Base-by-base conservation (phyloP, 2,329 filamentous ascomycete species). In the Nemania abortiva region DNA sequence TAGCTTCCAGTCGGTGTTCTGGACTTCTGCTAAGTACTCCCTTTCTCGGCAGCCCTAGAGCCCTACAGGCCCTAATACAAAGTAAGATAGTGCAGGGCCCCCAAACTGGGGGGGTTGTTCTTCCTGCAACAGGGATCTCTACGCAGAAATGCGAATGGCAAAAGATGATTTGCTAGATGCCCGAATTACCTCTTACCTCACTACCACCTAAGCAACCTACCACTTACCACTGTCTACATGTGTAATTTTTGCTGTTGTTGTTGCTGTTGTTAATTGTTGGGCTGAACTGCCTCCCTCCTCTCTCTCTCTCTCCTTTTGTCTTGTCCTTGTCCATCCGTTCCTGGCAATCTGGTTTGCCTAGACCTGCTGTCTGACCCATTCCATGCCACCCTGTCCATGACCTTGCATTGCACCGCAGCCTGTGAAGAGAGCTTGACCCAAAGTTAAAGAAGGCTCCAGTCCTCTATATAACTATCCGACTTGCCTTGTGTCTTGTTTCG, bases 141-240 rank as follows among this genome's bases (percentile, higher is more conserved):
- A 27, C 5, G 24, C 24, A 27, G 24, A 27, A 53, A 63, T 67
- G 57, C 45, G 29, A 63, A 63, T 68, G 66, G 69, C 70, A 42
- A 68, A 68, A 63, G 62, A 42, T 75, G 74, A 77, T 77, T 77
- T 71, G 76, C 70, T 72, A 59, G 67, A 70, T 67, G 63, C 64
- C 65, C 63, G 68, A 73, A 74, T 73, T 72, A 18, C 7, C 34
- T 9, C 11, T 37, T 37, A 37, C 11, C 34, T 37, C 34, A 37
- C 11, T 37, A 37, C 34, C 11, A 37, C 49, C 24, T 52, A 52
- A 11, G 10, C 6, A 22, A 50, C 7, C 24, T 27, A 52, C 49
- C 9, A 13, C 22, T 54, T 27, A 52, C 49, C 9, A 13, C 22
- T 54, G 72, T 69, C 61, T 67, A 50, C 58, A n/a, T n/a, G n/a